Percentiles rank a stretch among this genome's conserved stretches.
phyloP scores from a whole-genome alignment of 495 filamentous ascomycete species.

The Penicillium taxi region DNA sequence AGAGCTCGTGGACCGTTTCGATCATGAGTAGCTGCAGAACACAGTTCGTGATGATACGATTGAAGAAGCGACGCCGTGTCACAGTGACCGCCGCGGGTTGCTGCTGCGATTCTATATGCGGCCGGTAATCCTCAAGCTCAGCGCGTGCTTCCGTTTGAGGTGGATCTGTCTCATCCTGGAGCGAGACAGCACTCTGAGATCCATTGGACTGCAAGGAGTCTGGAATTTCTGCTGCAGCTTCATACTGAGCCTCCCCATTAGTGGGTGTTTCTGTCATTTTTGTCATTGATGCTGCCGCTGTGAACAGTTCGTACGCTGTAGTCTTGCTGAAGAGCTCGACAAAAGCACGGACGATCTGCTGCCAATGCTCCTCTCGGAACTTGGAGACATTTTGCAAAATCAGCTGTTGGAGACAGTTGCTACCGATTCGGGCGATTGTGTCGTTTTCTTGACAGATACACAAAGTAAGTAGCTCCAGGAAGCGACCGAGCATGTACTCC shows the following conservation, averaged over 20 bases:
- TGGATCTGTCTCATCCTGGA: constrained; percentile 36
- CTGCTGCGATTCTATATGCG: constrained; percentile 56
- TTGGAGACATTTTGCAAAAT: constrained; percentile 94
- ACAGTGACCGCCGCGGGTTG: constrained; percentile 88
- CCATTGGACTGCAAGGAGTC: constrained; percentile 60
- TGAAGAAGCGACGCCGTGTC: constrained; percentile 93
- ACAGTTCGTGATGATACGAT: constrained; percentile 98
- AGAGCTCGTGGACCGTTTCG: constrained; percentile 95
- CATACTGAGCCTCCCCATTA: constrained; percentile 25
- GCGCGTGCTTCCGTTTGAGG: constrained; percentile 28
- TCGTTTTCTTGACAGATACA: constrained; percentile 99
- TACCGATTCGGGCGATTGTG: constrained; percentile 94
- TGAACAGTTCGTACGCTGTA: constrained; percentile 89
- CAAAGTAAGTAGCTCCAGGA: constrained; percentile 83
- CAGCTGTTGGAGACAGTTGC: constrained; percentile 92
- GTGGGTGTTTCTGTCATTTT: constrained; percentile 21
- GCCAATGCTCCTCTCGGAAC: constrained; percentile 81
- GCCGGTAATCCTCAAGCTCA: constrained; percentile 84
- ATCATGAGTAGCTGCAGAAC: constrained; percentile 98
- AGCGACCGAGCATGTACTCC: constrained; percentile 93
- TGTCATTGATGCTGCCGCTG: constrained; percentile 59
- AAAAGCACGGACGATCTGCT: constrained; percentile 87
- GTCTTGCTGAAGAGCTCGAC: constrained; percentile 92
- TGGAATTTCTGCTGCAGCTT: constrained; percentile 28
- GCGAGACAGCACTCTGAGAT: constrained; percentile 28